Percentiles rank a stretch among this genome's conserved stretches.
Evolutionary conservation across 129 eudicot species (phyloP).

Genomic region (Daucus carota): DNA sequence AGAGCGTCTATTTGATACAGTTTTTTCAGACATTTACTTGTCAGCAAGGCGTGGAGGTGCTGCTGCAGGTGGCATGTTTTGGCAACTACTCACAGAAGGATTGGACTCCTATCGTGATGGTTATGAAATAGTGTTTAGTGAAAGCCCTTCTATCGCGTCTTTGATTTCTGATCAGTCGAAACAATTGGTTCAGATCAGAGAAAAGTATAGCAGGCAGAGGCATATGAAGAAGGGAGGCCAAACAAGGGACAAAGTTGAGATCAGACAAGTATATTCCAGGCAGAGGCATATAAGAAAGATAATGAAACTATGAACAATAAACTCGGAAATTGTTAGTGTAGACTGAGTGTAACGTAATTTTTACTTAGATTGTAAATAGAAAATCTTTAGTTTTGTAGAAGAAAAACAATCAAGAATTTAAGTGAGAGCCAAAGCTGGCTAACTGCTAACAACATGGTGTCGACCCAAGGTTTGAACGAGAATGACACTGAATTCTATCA

Average conservation of each 20-base stretch:
- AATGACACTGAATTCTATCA: background rate
- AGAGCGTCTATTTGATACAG: conserved; percentile 22
- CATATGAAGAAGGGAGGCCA: background rate
- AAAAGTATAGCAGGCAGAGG: background rate
- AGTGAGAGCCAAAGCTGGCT: no score
- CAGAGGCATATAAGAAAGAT: background rate
- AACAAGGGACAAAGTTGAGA: background rate
- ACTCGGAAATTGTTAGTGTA: background rate
- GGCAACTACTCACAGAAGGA: conserved; percentile 45
- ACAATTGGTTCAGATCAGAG: conserved; percentile 18
- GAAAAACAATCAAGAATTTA: no score
- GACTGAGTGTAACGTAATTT: background rate
- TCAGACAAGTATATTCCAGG: conserved; percentile 8
- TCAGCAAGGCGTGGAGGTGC: conserved; percentile 44
- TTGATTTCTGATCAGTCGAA: conserved; percentile 32
- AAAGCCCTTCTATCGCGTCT: conserved; percentile 39
- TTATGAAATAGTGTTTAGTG: conserved; percentile 34
- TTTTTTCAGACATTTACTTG: conserved; percentile 34
- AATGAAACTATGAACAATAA: background rate
- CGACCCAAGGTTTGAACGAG: background rate
- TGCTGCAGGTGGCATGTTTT: conserved; percentile 52
- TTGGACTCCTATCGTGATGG: conserved; percentile 46
- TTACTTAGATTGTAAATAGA: background rate
- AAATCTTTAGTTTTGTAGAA: no score
- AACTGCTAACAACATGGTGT: no score